Conservation (phyloP, 2,329 filamentous ascomycete species). For the Neopestalotiopsis clavispora region DNA sequence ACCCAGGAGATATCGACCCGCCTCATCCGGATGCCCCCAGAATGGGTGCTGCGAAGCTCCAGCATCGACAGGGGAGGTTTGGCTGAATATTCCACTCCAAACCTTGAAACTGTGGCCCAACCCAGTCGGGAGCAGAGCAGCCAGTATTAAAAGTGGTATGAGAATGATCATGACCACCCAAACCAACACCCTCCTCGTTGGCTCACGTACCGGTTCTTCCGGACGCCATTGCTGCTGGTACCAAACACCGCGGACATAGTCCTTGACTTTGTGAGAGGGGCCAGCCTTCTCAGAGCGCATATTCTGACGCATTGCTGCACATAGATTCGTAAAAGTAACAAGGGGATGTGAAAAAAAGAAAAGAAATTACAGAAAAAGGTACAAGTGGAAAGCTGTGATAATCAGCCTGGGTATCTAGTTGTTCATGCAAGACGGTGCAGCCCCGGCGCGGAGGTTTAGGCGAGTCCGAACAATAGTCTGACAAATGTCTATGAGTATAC, state of each 20-base stretch:
- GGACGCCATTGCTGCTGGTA: neutral
- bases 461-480: no score
- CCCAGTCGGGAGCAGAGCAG: slow-evolving; percentile 5
- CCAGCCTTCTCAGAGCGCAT: slow-evolving; percentile 19
- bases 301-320: neutral
- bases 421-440: no score
- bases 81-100: slow-evolving; percentile 8
- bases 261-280: slow-evolving; percentile 10
- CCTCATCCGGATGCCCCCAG: neutral
- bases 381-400: neutral
- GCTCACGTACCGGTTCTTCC: neutral
- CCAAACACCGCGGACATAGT: neutral
- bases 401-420: neutral
- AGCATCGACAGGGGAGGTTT: neutral
- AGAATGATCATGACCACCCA: slow-evolving; percentile 11
- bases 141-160: slow-evolving; percentile 8
- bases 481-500: no score
- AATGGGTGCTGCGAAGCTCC: neutral
- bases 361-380: neutral
- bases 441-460: no score
- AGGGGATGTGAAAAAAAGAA: no score
- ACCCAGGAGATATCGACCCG: slow-evolving; percentile 56
- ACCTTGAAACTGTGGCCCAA: slow-evolving; percentile 7
- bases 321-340: neutral
- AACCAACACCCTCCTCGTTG: neutral